phyloP scores from a whole-genome alignment of 1,284 basidiomycete species.

The Tremellales sp. region DNA sequence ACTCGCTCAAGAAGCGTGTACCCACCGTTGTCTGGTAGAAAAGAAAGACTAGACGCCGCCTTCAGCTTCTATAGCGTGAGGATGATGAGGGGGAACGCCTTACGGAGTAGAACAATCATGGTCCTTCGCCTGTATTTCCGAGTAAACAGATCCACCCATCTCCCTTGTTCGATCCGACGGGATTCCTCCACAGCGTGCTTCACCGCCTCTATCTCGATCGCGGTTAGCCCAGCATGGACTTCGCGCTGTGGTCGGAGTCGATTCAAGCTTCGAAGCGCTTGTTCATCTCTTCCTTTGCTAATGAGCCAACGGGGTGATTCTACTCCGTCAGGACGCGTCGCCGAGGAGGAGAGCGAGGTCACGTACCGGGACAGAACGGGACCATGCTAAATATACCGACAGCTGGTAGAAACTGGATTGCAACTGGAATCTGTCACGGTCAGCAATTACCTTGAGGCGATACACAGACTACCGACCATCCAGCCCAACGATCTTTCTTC shows the following conservation, averaged over 20 bases:
- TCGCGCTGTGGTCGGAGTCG: slow-evolving; percentile 13
- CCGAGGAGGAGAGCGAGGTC: background rate
- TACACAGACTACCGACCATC: too few species aligned
- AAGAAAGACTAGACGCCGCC: too few species aligned
- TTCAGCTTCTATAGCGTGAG: too few species aligned
- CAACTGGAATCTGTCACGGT: too few species aligned
- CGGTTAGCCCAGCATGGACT: slow-evolving; percentile 10
- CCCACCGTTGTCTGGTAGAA: too few species aligned
- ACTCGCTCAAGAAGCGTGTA: too few species aligned
- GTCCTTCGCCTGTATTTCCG: slow-evolving; percentile 13
- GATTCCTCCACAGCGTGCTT: slow-evolving; percentile 15
- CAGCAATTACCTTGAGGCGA: too few species aligned
- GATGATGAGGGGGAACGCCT: too few species aligned
- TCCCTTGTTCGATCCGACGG: slow-evolving; percentile 1
- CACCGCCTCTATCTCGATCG: slow-evolving; percentile 18
- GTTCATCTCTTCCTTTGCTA: slow-evolving; percentile 7
- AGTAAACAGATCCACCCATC: slow-evolving; percentile 23
- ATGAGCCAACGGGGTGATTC: slow-evolving; percentile 30
- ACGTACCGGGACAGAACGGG: slow-evolving; percentile 8
- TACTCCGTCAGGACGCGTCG: background rate
- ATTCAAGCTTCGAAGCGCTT: slow-evolving; percentile 16
- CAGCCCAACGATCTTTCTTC: slow-evolving; percentile 10
- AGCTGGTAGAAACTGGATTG: slow-evolving; percentile 20
- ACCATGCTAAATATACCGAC: slow-evolving; percentile 11
- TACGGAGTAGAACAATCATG: slow-evolving; percentile 3